Evolutionary conservation across 2,329 filamentous ascomycete species (phyloP).

Genomic region (Fusarium pilosicola): DNA sequence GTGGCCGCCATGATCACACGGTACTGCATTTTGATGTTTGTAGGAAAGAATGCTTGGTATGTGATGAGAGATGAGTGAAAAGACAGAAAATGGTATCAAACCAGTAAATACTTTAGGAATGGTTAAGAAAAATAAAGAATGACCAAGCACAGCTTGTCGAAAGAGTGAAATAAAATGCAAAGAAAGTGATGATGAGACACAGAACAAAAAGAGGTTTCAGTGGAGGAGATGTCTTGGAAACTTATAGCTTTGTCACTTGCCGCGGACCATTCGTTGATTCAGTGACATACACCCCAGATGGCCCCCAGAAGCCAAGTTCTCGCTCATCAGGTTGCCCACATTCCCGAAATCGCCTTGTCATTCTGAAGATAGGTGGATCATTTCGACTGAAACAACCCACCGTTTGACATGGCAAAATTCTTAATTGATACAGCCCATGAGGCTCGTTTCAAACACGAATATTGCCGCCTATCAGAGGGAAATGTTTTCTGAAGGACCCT

Average conservation of each 20-base stretch:
- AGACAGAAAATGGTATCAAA: conserved; percentile 32
- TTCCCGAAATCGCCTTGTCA: background rate
- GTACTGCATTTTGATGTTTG: conserved; percentile 42
- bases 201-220: background rate
- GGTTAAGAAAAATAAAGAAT: conserved; percentile 26
- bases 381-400: conserved; percentile 23
- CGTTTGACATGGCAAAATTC: conserved; percentile 31
- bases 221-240: background rate
- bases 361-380: background rate
- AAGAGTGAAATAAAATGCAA: conserved; percentile 33
- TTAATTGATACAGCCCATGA: conserved; percentile 27
- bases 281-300: conserved; percentile 9
- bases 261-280: background rate
- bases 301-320: conserved; percentile 4
- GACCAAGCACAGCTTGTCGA: conserved; percentile 44
- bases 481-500: background rate
- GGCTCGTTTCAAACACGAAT: conserved; percentile 23
- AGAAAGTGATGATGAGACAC: conserved; percentile 32
- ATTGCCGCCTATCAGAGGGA: conserved; percentile 31
- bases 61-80: background rate
- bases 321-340: background rate
- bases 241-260: conserved; percentile 34
- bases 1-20: conserved; percentile 41
- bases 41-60: background rate
- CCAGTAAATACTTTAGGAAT: conserved; percentile 27